Percentiles rank a stretch among this genome's conserved stretches.
These are phyloP conservation scores for Teratosphaeria zuluensis DNA, from an alignment of 2,329 filamentous ascomycete species.

Conservation along the genomic window DNA sequence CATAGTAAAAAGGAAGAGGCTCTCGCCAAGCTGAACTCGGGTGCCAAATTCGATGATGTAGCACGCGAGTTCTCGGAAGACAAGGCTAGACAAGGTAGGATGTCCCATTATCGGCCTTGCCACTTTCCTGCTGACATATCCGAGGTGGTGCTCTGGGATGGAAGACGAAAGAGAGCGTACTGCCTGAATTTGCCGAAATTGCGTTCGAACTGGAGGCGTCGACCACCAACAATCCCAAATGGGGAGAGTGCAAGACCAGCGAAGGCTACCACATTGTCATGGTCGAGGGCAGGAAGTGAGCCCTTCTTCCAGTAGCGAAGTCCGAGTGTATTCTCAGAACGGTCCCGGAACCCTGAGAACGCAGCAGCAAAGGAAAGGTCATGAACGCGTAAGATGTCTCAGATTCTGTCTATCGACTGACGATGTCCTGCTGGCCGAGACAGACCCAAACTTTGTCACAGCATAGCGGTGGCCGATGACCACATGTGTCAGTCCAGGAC, in stretches of 20 bases:
- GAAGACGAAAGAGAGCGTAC: conserved; percentile 59
- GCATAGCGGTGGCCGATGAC: too few relatives aligned
- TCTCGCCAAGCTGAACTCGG: conserved; percentile 54
- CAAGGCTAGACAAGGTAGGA: conserved; percentile 48
- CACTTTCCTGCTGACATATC: background rate
- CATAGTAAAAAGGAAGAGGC: conserved; percentile 71
- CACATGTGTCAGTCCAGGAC: too few relatives aligned
- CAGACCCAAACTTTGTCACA: too few relatives aligned
- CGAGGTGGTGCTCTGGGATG: conserved; percentile 62
- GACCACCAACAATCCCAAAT: conserved; percentile 53
- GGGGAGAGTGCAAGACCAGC: conserved; percentile 61
- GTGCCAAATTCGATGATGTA: conserved; percentile 65
- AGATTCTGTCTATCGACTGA: too few relatives aligned
- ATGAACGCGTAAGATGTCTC: too few relatives aligned
- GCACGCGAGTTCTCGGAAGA: conserved; percentile 66
- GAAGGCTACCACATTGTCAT: conserved; percentile 76
- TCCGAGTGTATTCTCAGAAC: too few relatives aligned
- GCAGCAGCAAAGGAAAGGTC: too few relatives aligned
- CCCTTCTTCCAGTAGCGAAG: background rate
- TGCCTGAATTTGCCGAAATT: conserved; percentile 61
- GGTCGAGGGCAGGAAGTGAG: conserved; percentile 56
- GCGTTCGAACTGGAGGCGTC: conserved; percentile 61
- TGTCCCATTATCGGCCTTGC: background rate
- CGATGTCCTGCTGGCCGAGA: too few relatives aligned
- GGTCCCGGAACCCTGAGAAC: too few relatives aligned